A percentile compares a stretch with the other conserved stretches of the same genome.
These are phyloP conservation scores for Diplodia scrobiculata DNA, from an alignment of 2,329 filamentous ascomycete genomes.

Conservation along the genomic window DNA sequence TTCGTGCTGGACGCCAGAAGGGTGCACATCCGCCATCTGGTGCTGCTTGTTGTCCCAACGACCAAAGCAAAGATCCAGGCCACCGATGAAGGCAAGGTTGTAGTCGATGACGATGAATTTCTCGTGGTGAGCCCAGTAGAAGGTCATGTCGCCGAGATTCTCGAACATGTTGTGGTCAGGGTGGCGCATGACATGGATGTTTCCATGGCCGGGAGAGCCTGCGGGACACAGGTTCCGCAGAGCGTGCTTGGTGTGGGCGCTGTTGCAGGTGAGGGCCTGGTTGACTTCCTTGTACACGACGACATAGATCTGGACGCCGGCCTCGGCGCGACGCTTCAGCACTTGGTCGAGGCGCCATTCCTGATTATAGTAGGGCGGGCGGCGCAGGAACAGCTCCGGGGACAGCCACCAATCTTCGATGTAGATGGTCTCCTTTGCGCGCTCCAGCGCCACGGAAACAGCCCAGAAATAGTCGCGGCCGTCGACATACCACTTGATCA, in stretches of 20 bases:
- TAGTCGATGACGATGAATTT: constrained; percentile 98
- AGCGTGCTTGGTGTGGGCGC: constrained; percentile 86
- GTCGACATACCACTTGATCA: constrained; percentile 96
- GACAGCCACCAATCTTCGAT: constrained; percentile 98
- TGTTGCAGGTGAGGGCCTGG: constrained; percentile 78
- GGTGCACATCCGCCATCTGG: constrained; percentile 82
- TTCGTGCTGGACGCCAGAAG: constrained; percentile 76
- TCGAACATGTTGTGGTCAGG: constrained; percentile 95
- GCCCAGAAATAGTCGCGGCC: constrained; percentile 93
- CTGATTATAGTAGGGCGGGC: constrained; percentile 79
- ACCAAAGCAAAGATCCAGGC: constrained; percentile 92
- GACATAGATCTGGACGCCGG: constrained; percentile 91
- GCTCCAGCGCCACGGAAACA: constrained; percentile 85
- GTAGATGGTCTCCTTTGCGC: constrained; percentile 90
- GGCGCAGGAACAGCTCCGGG: constrained; percentile 80
- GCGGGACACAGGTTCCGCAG: constrained; percentile 77
- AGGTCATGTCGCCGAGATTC: constrained; percentile 92
- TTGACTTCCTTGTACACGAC: constrained; percentile 83
- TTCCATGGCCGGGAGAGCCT: constrained; percentile 78
- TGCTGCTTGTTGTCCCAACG: constrained; percentile 90
- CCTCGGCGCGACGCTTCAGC: constrained; percentile 84
- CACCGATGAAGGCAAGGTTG: constrained; percentile 85
- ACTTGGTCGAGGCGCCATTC: constrained; percentile 85
- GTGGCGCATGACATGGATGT: constrained; percentile 86
- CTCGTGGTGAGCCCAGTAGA: constrained; percentile 98